phyloP scores from a whole-genome alignment of 2,329 filamentous ascomycete species.

The Conoideocrella luteorostrata region DNA sequence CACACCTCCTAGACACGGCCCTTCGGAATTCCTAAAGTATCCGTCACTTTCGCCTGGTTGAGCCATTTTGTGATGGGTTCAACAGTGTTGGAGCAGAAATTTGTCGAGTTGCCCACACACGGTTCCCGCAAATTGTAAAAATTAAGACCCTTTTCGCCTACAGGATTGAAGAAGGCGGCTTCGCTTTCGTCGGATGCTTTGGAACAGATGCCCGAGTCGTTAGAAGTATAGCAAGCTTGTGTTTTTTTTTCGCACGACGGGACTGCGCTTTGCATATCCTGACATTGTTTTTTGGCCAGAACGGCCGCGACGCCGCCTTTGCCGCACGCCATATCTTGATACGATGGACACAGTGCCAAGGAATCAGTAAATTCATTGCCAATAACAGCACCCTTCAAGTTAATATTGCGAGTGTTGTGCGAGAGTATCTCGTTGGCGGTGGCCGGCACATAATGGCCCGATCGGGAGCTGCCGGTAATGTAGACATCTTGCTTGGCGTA shows the following conservation, averaged over 20 bases:
- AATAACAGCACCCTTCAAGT: constrained; percentile 88
- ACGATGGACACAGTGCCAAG: constrained; percentile 85
- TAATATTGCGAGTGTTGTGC: constrained; percentile 94
- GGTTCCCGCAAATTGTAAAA: too few relatives aligned
- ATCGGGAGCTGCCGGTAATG: constrained; percentile 91
- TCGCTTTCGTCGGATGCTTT: constrained; percentile 53
- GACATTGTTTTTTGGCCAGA: constrained; percentile 67
- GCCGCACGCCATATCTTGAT: constrained; percentile 95
- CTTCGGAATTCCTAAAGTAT: constrained; percentile 83
- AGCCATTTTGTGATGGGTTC: constrained; percentile 85
- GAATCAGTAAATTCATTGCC: constrained; percentile 94
- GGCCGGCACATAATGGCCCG: constrained; percentile 89
- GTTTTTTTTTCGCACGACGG: constrained; percentile 84
- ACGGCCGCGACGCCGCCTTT: constrained; percentile 88
- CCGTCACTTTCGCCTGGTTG: constrained; percentile 74
- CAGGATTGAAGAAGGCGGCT: too few relatives aligned
- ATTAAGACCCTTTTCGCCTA: too few relatives aligned
- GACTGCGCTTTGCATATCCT: constrained; percentile 84
- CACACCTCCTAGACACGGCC: constrained; percentile 84
- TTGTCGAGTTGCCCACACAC: too few relatives aligned
- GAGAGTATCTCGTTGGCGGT: constrained; percentile 85
- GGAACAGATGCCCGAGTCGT: constrained; percentile 85
- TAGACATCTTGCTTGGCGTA: constrained; percentile 94
- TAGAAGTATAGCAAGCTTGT: constrained; percentile 82
- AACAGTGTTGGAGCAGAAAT: too few relatives aligned